These are phyloP conservation scores for Vigna reflexopilosa DNA, from an alignment of 306 rosid genomes.

Conservation along the genomic window DNA sequence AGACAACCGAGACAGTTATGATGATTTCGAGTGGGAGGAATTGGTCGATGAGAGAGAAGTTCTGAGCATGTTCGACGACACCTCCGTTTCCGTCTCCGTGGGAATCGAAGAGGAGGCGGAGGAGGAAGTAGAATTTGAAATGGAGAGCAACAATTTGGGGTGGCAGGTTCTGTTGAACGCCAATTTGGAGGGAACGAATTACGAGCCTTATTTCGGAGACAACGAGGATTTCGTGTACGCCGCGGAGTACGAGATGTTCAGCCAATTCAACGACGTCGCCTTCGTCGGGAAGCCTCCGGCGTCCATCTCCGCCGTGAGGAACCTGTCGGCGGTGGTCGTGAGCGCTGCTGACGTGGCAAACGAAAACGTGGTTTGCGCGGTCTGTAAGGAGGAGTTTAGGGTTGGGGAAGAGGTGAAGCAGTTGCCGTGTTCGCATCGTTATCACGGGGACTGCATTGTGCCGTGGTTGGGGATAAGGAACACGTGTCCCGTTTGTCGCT, in stretches of 20 bases:
- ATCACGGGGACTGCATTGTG: constrained; percentile 80
- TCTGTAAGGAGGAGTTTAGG: constrained; percentile 75
- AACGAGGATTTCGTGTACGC: constrained; percentile 67
- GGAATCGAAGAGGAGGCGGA: constrained; percentile 15
- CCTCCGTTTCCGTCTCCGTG: constrained; percentile 38
- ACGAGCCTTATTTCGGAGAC: constrained; percentile 59
- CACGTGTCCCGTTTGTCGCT: constrained; percentile 92
- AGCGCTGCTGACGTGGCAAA: constrained; percentile 57
- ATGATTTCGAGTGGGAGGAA: constrained; percentile 93
- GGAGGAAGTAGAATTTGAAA: constrained; percentile 18
- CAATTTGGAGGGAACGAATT: constrained; percentile 48
- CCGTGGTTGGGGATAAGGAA: constrained; percentile 86
- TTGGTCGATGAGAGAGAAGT: constrained; percentile 72
- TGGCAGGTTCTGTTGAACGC: constrained; percentile 75
- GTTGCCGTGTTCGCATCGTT: constrained; percentile 77
- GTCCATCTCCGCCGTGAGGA: constrained; percentile 54
- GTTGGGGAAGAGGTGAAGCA: constrained; percentile 62
- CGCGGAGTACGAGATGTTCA: constrained; percentile 75
- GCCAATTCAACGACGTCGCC: constrained; percentile 66
- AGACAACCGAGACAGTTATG: constrained; percentile 58
- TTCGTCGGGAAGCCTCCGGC: constrained; percentile 68
- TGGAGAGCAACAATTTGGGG: constrained; percentile 55
- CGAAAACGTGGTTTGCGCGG: constrained; percentile 63
- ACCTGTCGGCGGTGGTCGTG: constrained; percentile 59
- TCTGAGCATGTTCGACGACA: constrained; percentile 53